Base-by-base conservation (phyloP, 2,329 filamentous ascomycete species). In the Aspergillus niger region DNA sequence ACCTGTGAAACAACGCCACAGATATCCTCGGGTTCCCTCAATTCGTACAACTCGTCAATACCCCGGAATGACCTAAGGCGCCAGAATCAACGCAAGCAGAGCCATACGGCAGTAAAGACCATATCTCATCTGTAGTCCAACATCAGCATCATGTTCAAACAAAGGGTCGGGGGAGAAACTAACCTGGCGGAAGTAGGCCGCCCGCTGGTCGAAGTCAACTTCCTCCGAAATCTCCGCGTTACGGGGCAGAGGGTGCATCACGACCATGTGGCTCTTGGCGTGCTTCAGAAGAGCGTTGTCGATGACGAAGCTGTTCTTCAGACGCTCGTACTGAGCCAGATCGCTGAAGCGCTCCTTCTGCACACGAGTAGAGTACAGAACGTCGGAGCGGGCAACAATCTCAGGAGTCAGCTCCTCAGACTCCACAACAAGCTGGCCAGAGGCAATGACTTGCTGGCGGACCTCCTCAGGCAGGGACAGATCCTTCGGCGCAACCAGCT, bases 181-280 rank as follows among this genome's bases (percentile, higher is more conserved):
- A 81, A 97, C 94, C 90, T 99, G 95, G 90, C 95, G 88, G 81
- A 99, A 99, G 82, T 99, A 99, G 58, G 95, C 94, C 61, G 95
- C 95, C 70, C 95, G 83, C 76, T 96, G 92, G 81, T 99, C 95
- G 80, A 96, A 97, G 79, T 99, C 95, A 52, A 99, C 92, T 82
- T 99, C 95, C 79, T 96, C 92, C 36, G 89, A 88, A 74, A 99
- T 89, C 84, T 99, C 95, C 67, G 90, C 88, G 73, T 98, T 98
- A 72, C 95, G 86, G 43, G 95, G 95, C 72, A 99, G 83, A 60
- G 95, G 95, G 80, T 99, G 95, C 88, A 99, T 88, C 65, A 99
- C 91, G 65, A 97, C 86, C 88, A 96, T 97, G 72, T 90, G 90
- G 76, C 84, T 85, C 88, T 99, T 99, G 56, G 95, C 93, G 71